Conservation (phyloP, 2,329 filamentous ascomycete species). For the Fonsecaea pugnacius region DNA sequence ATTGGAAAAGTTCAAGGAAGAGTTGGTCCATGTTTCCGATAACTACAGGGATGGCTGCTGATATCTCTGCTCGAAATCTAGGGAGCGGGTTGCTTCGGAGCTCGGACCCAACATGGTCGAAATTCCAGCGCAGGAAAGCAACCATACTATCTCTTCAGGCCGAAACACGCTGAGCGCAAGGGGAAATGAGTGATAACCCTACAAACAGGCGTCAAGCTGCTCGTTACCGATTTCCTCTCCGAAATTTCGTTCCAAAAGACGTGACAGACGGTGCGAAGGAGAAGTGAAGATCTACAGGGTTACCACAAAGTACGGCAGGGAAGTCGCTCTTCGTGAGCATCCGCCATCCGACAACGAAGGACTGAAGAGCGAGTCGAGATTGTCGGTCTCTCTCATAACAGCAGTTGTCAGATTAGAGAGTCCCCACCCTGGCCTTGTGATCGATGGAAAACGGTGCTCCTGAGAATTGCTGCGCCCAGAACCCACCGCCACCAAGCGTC, state of each 20-base stretch:
- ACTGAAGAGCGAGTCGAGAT: neutral
- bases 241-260: neutral
- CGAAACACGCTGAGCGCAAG: neutral
- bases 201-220: neutral
- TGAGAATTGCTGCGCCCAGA: neutral
- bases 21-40: conserved; percentile 17
- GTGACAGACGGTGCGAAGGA: neutral
- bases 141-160: neutral
- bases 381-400: neutral
- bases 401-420: neutral
- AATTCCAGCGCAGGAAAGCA: conserved; percentile 19
- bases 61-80: neutral
- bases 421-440: neutral
- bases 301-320: neutral
- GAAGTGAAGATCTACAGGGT: neutral
- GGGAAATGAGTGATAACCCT: neutral
- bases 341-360: neutral
- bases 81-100: conserved; percentile 29
- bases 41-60: neutral
- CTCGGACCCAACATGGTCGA: conserved; percentile 33
- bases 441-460: neutral
- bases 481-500: neutral
- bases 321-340: neutral
- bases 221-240: neutral
- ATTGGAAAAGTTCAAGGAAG: conserved; percentile 38